Base-by-base conservation (phyloP, 257 asterid species). In the Ehretia macrophylla region DNA sequence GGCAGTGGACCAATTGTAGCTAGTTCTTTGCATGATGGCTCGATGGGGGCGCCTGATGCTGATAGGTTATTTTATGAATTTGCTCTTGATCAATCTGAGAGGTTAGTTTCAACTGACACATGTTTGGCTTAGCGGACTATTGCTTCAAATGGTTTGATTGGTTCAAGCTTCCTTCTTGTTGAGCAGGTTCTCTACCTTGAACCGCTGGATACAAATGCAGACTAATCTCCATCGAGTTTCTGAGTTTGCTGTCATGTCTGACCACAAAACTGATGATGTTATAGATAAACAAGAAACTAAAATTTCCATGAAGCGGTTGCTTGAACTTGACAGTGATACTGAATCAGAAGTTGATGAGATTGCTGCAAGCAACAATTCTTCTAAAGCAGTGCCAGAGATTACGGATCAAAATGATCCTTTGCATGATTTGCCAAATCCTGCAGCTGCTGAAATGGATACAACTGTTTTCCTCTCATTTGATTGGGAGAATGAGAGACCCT, bases 151-250 rank as follows among this genome's bases (percentile, higher is more conserved):
- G 19, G 37, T 50, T 66, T 60, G 64, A 59, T 21, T 54, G 59
- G 45, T 58, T 65, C 51, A 49, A 49, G 18, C 64, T 75, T 65
- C 56, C 51, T 14, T 58, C 53, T 68, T 69, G 48, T 40, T 35
- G 9, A 67, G 73, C 93, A 91, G 98, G 86, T 92, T 86, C 66
- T 95, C 99, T 47, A 84, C 97, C 66, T 75, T 92, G 85, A 88
- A 92, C 66, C 94, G 97, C 68, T 92, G 99, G 99, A 92, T 88
- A 61, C 97, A 88, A 80, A 75, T 92, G 95, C 99, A 92, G 77
- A 88, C 90, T 62, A 92, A 88, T 75, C 97, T 88, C 69, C 99
- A 92, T 69, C 86, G 95, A 72, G 84, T 92, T 73, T 86, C 95
- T 12, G 99, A 88, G 77, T 86, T 88, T 77, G 93, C 99, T 59